Evolutionary conservation across 495 filamentous ascomycete species (phyloP).

Genomic region (Aspergillus avenaceus): DNA sequence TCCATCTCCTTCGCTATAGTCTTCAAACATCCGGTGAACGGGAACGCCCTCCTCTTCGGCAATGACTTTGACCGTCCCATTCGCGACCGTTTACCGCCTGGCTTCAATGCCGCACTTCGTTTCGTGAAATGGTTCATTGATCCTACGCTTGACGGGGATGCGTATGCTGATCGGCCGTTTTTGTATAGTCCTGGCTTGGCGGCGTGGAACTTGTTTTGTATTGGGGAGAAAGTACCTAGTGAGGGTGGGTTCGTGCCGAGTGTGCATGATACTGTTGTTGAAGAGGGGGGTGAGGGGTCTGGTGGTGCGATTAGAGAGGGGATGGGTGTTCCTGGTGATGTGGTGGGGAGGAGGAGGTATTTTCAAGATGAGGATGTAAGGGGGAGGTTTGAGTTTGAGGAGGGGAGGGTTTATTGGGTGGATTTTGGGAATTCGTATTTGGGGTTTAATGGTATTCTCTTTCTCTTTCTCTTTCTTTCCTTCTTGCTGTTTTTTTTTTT

Average conservation of each 20-base stretch:
- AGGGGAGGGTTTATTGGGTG: conserved; percentile 58
- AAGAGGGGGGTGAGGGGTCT: conserved; percentile 66
- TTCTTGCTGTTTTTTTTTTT: background rate
- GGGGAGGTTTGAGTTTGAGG: conserved; percentile 53
- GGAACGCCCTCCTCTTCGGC: conserved; percentile 75
- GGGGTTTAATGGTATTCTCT: conserved; percentile 64
- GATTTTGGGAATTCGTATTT: conserved; percentile 96
- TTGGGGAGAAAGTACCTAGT: conserved; percentile 51
- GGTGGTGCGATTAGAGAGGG: conserved; percentile 46
- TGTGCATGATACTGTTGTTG: conserved; percentile 46
- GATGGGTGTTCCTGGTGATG: conserved; percentile 47
- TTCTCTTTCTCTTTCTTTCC: background rate
- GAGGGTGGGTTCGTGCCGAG: conserved; percentile 10
- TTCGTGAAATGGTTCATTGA: conserved; percentile 85
- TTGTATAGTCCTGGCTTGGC: conserved; percentile 74
- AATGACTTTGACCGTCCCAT: conserved; percentile 92
- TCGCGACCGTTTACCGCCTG: conserved; percentile 77
- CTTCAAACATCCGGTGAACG: conserved; percentile 62
- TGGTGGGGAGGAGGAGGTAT: conserved; percentile 56
- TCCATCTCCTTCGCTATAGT: conserved; percentile 72
- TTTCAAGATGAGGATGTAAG: conserved; percentile 51
- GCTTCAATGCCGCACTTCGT: conserved; percentile 74
- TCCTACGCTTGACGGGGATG: conserved; percentile 81
- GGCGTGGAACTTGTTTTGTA: conserved; percentile 66
- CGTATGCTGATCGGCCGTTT: conserved; percentile 79